Evolutionary conservation across 2,329 filamentous ascomycete species (phyloP), one percentile per base, ranked within the genome.

Genomic region (Macrophomina phaseolina): DNA sequence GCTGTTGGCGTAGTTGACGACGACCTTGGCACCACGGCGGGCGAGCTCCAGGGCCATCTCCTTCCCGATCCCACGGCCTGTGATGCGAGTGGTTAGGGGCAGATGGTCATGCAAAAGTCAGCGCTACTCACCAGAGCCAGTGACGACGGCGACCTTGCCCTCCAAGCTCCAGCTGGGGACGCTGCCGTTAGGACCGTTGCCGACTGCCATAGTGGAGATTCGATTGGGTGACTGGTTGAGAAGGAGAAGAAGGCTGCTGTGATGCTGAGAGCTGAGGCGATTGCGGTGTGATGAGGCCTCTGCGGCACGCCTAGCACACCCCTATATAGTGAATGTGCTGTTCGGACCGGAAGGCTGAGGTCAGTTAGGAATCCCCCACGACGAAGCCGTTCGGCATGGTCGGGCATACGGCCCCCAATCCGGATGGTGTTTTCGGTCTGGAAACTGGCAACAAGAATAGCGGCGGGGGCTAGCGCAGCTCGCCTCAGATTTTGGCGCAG

Each of bases 1-100:
- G 75, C 86, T 87, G 81, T 90, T 89, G 77, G 88, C 86, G 79
- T 89, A 89, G 84, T 89, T 89, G 76, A 90, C 85, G 68, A 87
- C 84, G 63, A 90, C 86, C 77, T 88, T 88, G 72, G 88, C 89
- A 63, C 89, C 89, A 67, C 87, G 86, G 69, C 84, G 82, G 68
- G 85, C 89, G 66, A 91, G 86, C 79, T 90, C 87, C 64, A 86
- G 81, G 64, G 88, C 89, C 83, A 90, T 90, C 71, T 86, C 86
- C 64, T 85, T 84, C 68, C 89, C 89, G 70, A 91, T 90, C 71
- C 88, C 89, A 76, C 88, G 87, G 73, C 86, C 83, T 86, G 67
- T 36, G 12, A 62, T 52, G 49, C 56, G 64, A 32, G 40, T 68
- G n/a, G 38, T 58, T 16, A 51, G 58, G 16, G 8, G 8, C 8